Base-by-base conservation (phyloP, 2,329 filamentous ascomycete genomes). In the Lachnellula occidentalis region DNA sequence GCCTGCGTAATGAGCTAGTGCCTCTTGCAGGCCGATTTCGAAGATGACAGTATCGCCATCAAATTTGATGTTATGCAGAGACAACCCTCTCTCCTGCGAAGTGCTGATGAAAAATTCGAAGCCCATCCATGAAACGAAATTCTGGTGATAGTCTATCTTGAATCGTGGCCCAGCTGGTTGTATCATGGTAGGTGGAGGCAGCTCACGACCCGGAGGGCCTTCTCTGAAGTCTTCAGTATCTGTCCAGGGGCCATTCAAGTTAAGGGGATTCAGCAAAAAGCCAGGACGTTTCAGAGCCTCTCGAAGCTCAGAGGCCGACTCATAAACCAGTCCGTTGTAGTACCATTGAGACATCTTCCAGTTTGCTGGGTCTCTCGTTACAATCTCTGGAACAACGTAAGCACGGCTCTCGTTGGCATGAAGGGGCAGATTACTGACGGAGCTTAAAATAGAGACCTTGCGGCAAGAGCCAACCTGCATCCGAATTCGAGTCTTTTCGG, bases 11-110 rank as follows among this genome's bases (percentile, higher is more conserved):
- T 67, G 64, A 6, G 64, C 61, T 21, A 66, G 66, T 0, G 79
- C 78, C 64, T 83, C 79, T 62, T 82, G 76, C 0, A 83, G 67
- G 2, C 75, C 74, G 1, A 83, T 69, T 57, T 83, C 79, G 54
- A 82, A 83, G 11, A 83, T 67, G 6, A 83, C 65, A 6, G 78
- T 70, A 55, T 80, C 72, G n/a, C 76, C 78, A 60, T 80, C 78
- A 70, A 76, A 81, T 17, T 71, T 68, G 45, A 83, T 74, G 55
- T 83, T 74, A 61, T 75, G 76, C 0, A 83, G 67, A 0, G 71
- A 61, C 37, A 82, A 68, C 0, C 78, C 80, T 0, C 72, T 72
- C 54, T 79, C 77, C 8, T 72, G 69, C 1, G 70, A 72, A 48
- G 78, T 78, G 3, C 70, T 70, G n/a, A 80, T 68, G 60, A 76